These are phyloP conservation scores for Silene coronaria DNA, from an alignment of 179 eudicot species.

Conservation along the genomic window DNA sequence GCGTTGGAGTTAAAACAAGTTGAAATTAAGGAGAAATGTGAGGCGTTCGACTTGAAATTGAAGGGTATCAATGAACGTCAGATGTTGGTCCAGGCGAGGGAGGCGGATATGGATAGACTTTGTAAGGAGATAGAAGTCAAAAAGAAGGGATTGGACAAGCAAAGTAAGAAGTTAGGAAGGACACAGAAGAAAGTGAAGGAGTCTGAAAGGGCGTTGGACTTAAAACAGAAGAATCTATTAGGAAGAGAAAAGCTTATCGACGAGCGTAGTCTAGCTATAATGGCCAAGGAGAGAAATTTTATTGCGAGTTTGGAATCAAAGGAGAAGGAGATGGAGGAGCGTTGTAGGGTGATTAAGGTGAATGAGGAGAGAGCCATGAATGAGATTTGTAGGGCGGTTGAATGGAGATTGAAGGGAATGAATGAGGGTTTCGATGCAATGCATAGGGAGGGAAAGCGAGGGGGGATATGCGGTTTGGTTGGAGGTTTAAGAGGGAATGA, in stretches of 20 bases:
- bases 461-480: not conserved
- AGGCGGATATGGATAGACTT: not conserved
- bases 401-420: constrained; percentile 7
- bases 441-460: not conserved
- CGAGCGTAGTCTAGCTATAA: not conserved
- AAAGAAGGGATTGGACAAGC: not conserved
- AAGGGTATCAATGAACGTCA: not conserved
- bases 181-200: not conserved
- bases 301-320: not conserved
- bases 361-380: constrained; percentile 1
- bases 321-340: constrained; percentile 10
- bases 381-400: constrained; percentile 11
- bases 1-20: constrained; percentile 2
- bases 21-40: not conserved
- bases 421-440: constrained; percentile 5
- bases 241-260: not conserved
- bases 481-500: constrained; percentile 5
- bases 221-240: not conserved
- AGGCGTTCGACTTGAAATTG: not conserved
- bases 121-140: not conserved
- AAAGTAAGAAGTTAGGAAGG: not conserved
- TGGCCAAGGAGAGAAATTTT: not conserved
- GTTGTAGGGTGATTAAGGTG: not conserved
- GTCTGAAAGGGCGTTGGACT: not conserved
- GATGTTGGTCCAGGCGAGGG: not conserved